A percentile compares a stretch with the other conserved stretches of the same genome.
These are phyloP conservation scores for Cylindrotheca fusiformis DNA, from an alignment of 108 stramenopile genomes.

Conservation along the genomic window DNA sequence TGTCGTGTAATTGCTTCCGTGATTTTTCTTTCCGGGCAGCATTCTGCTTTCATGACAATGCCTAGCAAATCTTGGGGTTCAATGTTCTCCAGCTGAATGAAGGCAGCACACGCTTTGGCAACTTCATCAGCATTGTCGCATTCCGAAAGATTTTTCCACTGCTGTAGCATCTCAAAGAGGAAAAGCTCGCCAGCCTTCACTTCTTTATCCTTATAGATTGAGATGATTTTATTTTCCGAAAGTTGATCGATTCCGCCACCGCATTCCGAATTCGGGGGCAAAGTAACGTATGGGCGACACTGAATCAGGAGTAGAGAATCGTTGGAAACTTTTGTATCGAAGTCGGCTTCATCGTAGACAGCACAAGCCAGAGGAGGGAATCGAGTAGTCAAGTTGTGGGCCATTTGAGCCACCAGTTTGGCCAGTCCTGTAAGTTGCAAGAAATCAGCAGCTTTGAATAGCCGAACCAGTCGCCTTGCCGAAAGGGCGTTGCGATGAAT, in stretches of 20 bases:
- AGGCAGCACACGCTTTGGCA: conserved; percentile 25
- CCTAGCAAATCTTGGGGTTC: conserved; percentile 40
- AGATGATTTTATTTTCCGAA: conserved; percentile 30
- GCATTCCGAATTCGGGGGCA: conserved; percentile 42
- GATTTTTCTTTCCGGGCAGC: conserved; percentile 37
- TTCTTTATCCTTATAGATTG: conserved; percentile 43
- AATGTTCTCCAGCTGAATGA: conserved; percentile 52
- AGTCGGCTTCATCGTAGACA: conserved; percentile 55
- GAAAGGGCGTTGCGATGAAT: conserved; percentile 33
- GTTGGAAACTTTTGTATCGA: conserved; percentile 12
- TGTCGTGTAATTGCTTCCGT: conserved; percentile 35
- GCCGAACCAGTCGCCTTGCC: conserved; percentile 46
- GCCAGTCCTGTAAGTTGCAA: conserved; percentile 40
- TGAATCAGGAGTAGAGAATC: conserved; percentile 25
- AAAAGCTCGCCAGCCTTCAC: conserved; percentile 61
- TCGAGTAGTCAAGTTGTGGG: conserved; percentile 40
- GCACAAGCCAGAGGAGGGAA: conserved; percentile 60
- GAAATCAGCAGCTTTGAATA: conserved; percentile 48
- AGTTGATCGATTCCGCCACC: conserved; percentile 58
- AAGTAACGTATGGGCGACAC: conserved; percentile 41
- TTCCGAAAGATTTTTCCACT: conserved; percentile 36
- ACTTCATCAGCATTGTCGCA: conserved; percentile 13
- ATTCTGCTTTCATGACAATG: conserved; percentile 39
- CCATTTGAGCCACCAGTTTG: conserved; percentile 31
- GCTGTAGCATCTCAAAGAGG: conserved; percentile 56